A percentile compares a stretch with the other conserved stretches of the same genome.
phyloP scores from a whole-genome alignment of 345 rosid genomes.

The Acer yangbiense region DNA sequence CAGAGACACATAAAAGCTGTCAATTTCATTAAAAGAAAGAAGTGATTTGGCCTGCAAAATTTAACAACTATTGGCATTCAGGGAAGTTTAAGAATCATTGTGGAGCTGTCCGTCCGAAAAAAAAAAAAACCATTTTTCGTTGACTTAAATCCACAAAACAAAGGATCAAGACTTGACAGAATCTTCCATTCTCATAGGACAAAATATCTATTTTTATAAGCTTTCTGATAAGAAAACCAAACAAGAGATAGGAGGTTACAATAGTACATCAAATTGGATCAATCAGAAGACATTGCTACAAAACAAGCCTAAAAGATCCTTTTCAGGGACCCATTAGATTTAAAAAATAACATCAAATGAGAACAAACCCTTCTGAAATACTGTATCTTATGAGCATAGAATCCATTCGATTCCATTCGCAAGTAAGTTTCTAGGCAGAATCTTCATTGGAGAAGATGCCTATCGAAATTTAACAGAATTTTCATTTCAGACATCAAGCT shows the following conservation, averaged over 20 bases:
- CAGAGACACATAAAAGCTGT: not conserved
- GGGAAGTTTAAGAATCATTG: not conserved
- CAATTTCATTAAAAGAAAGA: not conserved
- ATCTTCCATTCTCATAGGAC: not conserved
- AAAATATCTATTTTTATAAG: not conserved
- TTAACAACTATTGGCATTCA: not conserved
- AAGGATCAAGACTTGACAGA: not conserved
- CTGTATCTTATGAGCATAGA: not conserved
- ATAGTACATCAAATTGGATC: not conserved
- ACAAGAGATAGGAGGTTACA: not conserved
- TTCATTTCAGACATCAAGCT: not conserved
- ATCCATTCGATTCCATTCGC: not conserved
- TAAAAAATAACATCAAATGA: not conserved
- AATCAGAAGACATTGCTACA: slow-evolving; percentile 4
- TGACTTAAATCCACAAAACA: not conserved
- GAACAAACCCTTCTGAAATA: not conserved
- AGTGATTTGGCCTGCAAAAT: slow-evolving; percentile 8
- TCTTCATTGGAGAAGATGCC: not conserved
- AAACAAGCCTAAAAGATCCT: slow-evolving; percentile 13
- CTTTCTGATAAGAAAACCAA: not conserved
- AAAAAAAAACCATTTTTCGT: not conserved
- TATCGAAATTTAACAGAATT: slow-evolving; percentile 1
- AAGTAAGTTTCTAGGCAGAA: not conserved
- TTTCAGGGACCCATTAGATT: slow-evolving; percentile 5
- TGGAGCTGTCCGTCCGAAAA: not conserved